A percentile compares a stretch with the other conserved stretches of the same genome.
Evolutionary conservation across 2,329 filamentous ascomycete species (phyloP).

Genomic region (Talaromyces sp.): DNA sequence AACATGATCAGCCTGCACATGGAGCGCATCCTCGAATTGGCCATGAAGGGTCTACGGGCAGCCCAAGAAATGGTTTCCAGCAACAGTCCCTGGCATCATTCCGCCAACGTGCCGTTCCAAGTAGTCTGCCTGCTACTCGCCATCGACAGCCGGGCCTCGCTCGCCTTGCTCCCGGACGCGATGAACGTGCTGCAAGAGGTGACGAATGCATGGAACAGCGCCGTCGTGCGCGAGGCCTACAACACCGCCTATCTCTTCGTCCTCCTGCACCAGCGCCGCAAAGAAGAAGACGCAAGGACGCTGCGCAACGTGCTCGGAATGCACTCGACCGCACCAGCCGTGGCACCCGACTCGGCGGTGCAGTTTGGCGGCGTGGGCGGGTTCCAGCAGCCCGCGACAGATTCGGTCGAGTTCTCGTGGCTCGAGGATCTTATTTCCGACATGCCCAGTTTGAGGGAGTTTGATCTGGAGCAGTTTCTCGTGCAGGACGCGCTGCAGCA

Average conservation of each 20-base stretch:
- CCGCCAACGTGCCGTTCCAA: constrained; percentile 57
- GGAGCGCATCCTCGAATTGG: constrained; percentile 45
- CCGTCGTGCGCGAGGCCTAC: constrained; percentile 49
- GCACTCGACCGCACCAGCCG: constrained; percentile 25
- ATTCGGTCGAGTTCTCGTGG: constrained; percentile 36
- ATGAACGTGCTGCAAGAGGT: constrained; percentile 46
- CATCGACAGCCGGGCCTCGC: constrained; percentile 48
- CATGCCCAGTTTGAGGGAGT: constrained; percentile 39
- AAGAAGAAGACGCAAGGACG: constrained; percentile 38
- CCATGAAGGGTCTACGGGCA: constrained; percentile 41
- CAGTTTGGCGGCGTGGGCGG: constrained; percentile 1
- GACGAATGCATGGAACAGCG: constrained; percentile 41
- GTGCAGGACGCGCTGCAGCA: constrained; percentile 25
- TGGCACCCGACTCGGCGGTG: constrained; percentile 4
- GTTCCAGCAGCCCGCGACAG: constrained; percentile 20
- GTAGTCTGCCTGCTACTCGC: constrained; percentile 52
- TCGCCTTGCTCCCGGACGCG: constrained; percentile 46
- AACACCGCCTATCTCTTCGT: constrained; percentile 52
- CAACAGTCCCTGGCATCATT: constrained; percentile 53
- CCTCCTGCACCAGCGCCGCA: constrained; percentile 45
- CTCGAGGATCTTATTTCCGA: constrained; percentile 42
- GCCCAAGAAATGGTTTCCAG: constrained; percentile 43
- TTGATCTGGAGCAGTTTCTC: constrained; percentile 42
- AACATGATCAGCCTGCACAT: constrained; percentile 40
- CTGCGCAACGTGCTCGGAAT: constrained; percentile 36